These are phyloP conservation scores for Casuarina cunninghamiana DNA, from an alignment of 306 rosid species.

Conservation along the genomic window DNA sequence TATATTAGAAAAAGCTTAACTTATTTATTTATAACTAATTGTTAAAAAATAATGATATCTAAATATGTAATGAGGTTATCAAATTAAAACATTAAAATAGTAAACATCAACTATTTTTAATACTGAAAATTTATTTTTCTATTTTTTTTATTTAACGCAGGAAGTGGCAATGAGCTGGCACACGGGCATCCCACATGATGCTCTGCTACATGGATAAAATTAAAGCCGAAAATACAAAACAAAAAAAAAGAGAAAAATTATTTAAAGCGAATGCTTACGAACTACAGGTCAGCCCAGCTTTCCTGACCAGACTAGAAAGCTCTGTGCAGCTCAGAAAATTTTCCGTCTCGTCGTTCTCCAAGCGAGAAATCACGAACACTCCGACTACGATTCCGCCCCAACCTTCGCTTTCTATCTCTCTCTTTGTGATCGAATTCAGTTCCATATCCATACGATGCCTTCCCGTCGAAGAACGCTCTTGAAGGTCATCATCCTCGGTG, in stretches of 20 bases:
- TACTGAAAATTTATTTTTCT: no score
- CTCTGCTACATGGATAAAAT: no score
- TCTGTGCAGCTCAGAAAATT: constrained; percentile 9
- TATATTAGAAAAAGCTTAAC: no score
- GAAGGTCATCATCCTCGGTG: constrained; percentile 99
- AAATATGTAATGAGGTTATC: no score
- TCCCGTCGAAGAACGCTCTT: constrained; percentile 95
- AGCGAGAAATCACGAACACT: neutral
- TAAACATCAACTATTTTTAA: no score
- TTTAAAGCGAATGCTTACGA: neutral
- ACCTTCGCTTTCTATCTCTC: constrained; percentile 5
- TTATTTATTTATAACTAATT: no score
- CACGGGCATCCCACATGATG: no score
- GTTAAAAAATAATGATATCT: no score
- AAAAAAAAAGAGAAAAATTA: neutral
- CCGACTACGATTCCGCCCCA: neutral
- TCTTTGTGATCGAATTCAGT: constrained; percentile 33
- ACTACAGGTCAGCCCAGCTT: constrained; percentile 35
- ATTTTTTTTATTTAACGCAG: no score
- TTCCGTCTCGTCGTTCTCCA: no score
- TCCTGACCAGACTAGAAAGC: constrained; percentile 24
- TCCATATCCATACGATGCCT: constrained; percentile 57
- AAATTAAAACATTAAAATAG: no score
- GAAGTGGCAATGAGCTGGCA: no score
- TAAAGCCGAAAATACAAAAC: neutral